Evolutionary conservation across 768 basidiomycete genomes (phyloP).

Genomic region (Agaricus subrufescens): DNA sequence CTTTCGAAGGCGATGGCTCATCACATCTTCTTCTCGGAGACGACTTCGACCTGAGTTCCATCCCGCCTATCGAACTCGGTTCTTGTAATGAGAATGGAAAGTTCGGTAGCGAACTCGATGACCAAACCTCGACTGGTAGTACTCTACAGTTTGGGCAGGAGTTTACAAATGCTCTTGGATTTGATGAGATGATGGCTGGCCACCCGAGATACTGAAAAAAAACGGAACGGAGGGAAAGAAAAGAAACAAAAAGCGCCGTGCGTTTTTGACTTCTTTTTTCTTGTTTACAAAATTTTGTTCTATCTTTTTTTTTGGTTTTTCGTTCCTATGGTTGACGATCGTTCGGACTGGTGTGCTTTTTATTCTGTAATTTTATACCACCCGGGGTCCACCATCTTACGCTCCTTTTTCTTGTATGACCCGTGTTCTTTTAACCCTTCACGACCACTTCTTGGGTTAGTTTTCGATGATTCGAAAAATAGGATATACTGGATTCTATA

Average conservation of each 20-base stretch:
- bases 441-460: too few relatives aligned
- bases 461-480: not conserved
- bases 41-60: slow-evolving; percentile 64
- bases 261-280: slow-evolving; percentile 22
- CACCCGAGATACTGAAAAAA: slow-evolving; percentile 22
- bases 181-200: slow-evolving; percentile 41
- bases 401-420: slow-evolving; percentile 13
- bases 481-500: slow-evolving; percentile 17
- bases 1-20: not conserved
- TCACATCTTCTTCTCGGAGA: slow-evolving; percentile 41
- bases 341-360: not conserved
- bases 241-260: slow-evolving; percentile 25
- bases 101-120: slow-evolving; percentile 23
- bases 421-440: too few relatives aligned
- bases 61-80: slow-evolving; percentile 62
- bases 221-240: too few relatives aligned
- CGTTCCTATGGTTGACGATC: slow-evolving; percentile 12
- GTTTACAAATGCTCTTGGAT: slow-evolving; percentile 27
- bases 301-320: slow-evolving; percentile 21
- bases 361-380: slow-evolving; percentile 5
- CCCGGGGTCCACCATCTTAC: slow-evolving; percentile 15
- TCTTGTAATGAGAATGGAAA: slow-evolving; percentile 29
- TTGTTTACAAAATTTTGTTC: slow-evolving; percentile 16
- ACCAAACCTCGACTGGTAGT: slow-evolving; percentile 12
- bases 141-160: slow-evolving; percentile 29